Conservation (phyloP, 73 alveolate species). For the Blepharisma japonicum region DNA sequence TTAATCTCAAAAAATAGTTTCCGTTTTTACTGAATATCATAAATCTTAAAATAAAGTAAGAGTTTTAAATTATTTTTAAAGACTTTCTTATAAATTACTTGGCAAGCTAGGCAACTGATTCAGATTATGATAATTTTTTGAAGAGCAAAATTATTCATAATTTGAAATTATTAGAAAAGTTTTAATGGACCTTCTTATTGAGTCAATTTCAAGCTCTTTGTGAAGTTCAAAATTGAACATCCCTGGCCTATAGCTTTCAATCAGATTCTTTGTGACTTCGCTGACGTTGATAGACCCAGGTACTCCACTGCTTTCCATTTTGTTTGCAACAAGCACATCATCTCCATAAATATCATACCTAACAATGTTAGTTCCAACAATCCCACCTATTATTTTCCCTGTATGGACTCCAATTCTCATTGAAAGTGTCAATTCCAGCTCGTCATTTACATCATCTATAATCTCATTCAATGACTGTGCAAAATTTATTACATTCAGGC, state of each 20-base stretch:
- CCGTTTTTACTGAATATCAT: too few relatives aligned
- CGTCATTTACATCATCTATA: slow-evolving; percentile 79
- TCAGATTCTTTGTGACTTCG: slow-evolving; percentile 75
- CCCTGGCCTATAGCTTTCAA: background rate
- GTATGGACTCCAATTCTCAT: slow-evolving; percentile 91
- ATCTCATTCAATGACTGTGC: slow-evolving; percentile 92
- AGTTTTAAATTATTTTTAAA: too few relatives aligned
- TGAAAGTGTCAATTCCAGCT: slow-evolving; percentile 57
- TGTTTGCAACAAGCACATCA: slow-evolving; percentile 93
- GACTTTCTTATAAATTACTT: too few relatives aligned
- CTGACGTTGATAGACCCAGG: slow-evolving; percentile 89
- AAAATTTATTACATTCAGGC: slow-evolving; percentile 76
- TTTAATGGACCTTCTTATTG: background rate
- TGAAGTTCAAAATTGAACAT: background rate
- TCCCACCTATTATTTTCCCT: slow-evolving; percentile 80
- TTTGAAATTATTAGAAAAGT: slow-evolving; percentile 1
- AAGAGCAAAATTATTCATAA: too few relatives aligned
- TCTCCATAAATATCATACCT: slow-evolving; percentile 97
- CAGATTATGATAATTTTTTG: too few relatives aligned
- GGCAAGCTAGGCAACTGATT: too few relatives aligned
- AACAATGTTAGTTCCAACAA: slow-evolving; percentile 87
- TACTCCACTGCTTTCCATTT: slow-evolving; percentile 92
- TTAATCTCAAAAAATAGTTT: too few relatives aligned
- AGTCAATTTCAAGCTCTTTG: background rate
- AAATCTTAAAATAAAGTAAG: too few relatives aligned